A percentile compares a stretch with the other conserved stretches of the same genome.
phyloP scores from a whole-genome alignment of 108 stramenopile species.

The Cyclotella choctawhatcheeana region DNA sequence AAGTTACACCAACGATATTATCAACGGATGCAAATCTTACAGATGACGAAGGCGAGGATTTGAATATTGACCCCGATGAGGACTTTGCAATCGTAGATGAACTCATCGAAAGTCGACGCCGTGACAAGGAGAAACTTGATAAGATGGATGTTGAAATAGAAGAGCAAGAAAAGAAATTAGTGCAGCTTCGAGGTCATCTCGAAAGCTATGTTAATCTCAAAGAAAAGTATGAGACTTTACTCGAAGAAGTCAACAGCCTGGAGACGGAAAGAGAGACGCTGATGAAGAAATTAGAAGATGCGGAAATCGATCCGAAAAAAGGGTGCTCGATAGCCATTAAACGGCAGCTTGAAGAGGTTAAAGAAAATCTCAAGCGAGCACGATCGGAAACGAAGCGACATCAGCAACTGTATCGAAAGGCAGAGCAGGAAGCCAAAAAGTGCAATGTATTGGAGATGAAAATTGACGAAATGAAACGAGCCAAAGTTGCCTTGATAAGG shows the following conservation, averaged over 20 bases:
- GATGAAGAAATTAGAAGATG: constrained; percentile 69
- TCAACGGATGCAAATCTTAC: constrained; percentile 27
- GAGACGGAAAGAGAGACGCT: constrained; percentile 74
- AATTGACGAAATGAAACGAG: constrained; percentile 71
- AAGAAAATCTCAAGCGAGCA: constrained; percentile 64
- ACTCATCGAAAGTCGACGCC: constrained; percentile 50
- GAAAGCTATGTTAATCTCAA: constrained; percentile 78
- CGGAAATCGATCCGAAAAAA: constrained; percentile 60
- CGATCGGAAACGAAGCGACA: constrained; percentile 71
- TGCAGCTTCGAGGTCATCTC: constrained; percentile 70
- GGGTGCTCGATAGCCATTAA: constrained; percentile 76
- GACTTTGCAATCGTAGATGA: constrained; percentile 30
- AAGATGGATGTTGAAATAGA: constrained; percentile 74
- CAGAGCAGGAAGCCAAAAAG: constrained; percentile 75
- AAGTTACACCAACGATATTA: constrained; percentile 8
- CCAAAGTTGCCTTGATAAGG: constrained; percentile 67
- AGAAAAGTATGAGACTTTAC: constrained; percentile 72
- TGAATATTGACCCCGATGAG: constrained; percentile 18
- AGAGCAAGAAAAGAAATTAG: constrained; percentile 68
- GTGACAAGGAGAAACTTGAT: constrained; percentile 65
- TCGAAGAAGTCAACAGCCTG: constrained; percentile 72
- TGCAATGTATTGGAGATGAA: constrained; percentile 72
- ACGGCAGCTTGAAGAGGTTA: constrained; percentile 72
- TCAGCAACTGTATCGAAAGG: constrained; percentile 69
- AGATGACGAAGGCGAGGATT: constrained; percentile 39